Evolutionary conservation across 192 early-diverging fungal genomes (phyloP), one percentile per base, ranked within the genome.

Genomic region (Coemansia sp.): DNA sequence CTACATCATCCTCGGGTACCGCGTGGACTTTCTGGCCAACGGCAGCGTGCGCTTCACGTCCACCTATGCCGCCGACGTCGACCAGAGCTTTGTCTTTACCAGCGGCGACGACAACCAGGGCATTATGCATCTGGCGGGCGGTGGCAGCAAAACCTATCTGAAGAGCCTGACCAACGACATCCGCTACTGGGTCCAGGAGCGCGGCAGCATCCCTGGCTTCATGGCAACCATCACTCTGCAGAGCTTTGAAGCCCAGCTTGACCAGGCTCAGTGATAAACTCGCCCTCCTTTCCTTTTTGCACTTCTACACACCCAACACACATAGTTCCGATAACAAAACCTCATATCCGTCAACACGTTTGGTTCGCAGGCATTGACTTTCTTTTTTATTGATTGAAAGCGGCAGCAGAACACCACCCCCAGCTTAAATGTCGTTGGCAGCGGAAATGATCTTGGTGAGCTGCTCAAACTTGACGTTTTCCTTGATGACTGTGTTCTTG

Each of bases 381-480:
- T 41, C n/a, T 41, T 8, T 41, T 41, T 41, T 41, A 41, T 41
- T 41, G 39, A 26, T 63, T 26, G 51, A 53, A 21, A 35, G 51
- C 6, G 44, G 14, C 5, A 46, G 18, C 14, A 46, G 44, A 46
- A 2, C n/a, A n/a, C n/a, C n/a, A n/a, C n/a, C n/a, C 11, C 18
- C 14, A 18, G 57, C 15, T 70, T 66, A 84, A 18, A 80, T 68
- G 48, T 63, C 72, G 68, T 71, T 84, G 30, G 83, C 66, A n/a
- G 77, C 77, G 33, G 77, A 66, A 6, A 84, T 63, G 39, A 84
- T 73, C 75, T 85, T 85, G 58, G 84, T 81, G 39, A 85, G 61
- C 66, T 85, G 84, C 62, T 73, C 94, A 85, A 96, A 96, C 72
- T 89, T 90, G 75, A 98, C 89, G 72, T 85, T 91, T 73, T 98